Evolutionary conservation across 805 yeast genomes (phyloP).

Genomic region (Saccharomycopsis malanga): DNA sequence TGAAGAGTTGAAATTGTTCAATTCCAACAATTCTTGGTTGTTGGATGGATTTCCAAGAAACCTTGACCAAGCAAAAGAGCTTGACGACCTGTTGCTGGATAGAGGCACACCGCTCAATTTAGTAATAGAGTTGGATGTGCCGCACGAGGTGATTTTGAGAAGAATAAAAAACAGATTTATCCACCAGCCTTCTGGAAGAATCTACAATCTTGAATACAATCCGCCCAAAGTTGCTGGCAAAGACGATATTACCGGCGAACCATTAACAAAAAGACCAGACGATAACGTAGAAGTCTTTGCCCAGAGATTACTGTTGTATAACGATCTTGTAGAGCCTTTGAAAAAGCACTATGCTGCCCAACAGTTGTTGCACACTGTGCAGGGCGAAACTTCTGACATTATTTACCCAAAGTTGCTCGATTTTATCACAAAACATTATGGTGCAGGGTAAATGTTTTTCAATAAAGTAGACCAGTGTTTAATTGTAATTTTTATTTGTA

Average conservation of each 20-base stretch:
- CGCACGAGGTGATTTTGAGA: slow-evolving; percentile 71
- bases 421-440: no score
- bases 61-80: slow-evolving; percentile 54
- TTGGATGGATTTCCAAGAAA: slow-evolving; percentile 94
- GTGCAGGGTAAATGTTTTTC: no score
- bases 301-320: slow-evolving; percentile 58
- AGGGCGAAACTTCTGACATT: slow-evolving; percentile 78
- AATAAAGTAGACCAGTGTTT: no score
- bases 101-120: slow-evolving; percentile 45
- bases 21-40: slow-evolving; percentile 50
- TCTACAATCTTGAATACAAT: slow-evolving; percentile 77
- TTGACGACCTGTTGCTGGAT: slow-evolving; percentile 40
- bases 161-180: slow-evolving; percentile 83
- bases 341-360: slow-evolving; percentile 47
- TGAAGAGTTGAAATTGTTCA: slow-evolving; percentile 35
- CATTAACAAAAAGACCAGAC: slow-evolving; percentile 70
- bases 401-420: slow-evolving; percentile 63
- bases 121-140: slow-evolving; percentile 84
- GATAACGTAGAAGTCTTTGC: slow-evolving; percentile 72
- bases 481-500: no score
- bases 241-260: slow-evolving; percentile 90
- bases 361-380: slow-evolving; percentile 47
- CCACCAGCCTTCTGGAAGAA: slow-evolving; percentile 77
- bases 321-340: slow-evolving; percentile 53
- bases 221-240: slow-evolving; percentile 79